Conservation (phyloP, 2,329 filamentous ascomycete genomes). For the Aureobasidium subglaciale region DNA sequence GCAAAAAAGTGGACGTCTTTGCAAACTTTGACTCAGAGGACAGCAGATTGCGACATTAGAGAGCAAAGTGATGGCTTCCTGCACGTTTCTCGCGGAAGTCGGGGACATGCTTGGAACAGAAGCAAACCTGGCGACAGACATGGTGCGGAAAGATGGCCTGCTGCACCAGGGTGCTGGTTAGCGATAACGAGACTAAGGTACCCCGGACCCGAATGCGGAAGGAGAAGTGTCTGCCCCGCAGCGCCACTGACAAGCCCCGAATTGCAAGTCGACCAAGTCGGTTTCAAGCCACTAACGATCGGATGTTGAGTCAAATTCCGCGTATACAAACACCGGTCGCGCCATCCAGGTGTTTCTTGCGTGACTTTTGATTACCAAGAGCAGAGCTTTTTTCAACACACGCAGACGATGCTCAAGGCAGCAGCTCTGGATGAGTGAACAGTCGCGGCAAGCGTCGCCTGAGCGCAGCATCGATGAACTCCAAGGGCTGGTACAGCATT, state of each 20-base stretch:
- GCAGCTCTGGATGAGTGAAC: constrained; percentile 16
- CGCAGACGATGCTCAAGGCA: constrained; percentile 1
- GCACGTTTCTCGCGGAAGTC: neutral
- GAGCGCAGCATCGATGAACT: constrained; percentile 43
- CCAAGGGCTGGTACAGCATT: constrained; percentile 73
- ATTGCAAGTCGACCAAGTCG: neutral
- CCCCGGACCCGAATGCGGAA: constrained; percentile 10
- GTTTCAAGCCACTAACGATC: constrained; percentile 4
- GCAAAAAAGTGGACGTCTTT: neutral
- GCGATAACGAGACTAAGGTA: neutral
- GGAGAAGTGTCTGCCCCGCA: constrained; percentile 1
- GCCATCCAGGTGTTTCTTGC: constrained; percentile 8
- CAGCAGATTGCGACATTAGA: neutral
- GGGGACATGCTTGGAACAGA: neutral
- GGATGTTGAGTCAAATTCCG: neutral
- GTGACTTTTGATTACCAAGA: neutral
- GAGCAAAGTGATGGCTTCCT: neutral
- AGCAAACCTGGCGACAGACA: neutral
- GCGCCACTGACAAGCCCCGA: neutral
- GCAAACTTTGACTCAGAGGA: constrained; percentile 8
- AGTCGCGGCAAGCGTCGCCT: constrained; percentile 36
- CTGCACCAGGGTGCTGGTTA: neutral
- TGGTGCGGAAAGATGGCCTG: neutral
- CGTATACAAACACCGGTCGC: neutral
- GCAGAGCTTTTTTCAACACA: neutral